Percentiles rank a stretch among this genome's conserved stretches.
phyloP scores from a whole-genome alignment of 2,329 filamentous ascomycete genomes.

The Hypocrella siamensis region DNA sequence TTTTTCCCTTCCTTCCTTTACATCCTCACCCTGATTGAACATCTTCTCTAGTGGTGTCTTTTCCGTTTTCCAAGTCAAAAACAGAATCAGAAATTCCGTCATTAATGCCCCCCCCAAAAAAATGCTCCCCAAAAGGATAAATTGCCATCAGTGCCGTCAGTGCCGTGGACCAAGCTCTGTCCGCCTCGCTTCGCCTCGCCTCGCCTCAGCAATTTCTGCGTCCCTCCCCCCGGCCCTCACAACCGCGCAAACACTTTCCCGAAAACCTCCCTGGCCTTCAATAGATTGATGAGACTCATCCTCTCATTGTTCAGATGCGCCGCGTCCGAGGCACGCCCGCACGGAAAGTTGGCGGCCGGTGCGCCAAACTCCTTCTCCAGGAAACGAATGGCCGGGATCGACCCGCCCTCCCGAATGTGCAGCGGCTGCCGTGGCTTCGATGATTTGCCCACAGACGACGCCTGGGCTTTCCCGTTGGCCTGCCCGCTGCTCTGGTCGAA shows the following conservation, averaged over 20 bases:
- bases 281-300: conserved; percentile 71
- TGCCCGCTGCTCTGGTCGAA: conserved; percentile 14
- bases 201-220: too few relatives aligned
- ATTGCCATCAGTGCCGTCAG: too few relatives aligned
- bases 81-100: too few relatives aligned
- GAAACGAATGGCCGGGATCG: conserved; percentile 87
- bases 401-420: conserved; percentile 91
- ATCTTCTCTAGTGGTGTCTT: too few relatives aligned
- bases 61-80: too few relatives aligned
- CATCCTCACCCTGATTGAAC: too few relatives aligned
- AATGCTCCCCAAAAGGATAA: too few relatives aligned
- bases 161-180: too few relatives aligned
- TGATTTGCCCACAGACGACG: conserved; percentile 1
- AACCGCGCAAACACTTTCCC: conserved; percentile 65
- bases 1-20: too few relatives aligned
- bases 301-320: conserved; percentile 93
- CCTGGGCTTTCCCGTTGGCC: conserved; percentile 3
- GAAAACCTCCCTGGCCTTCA: conserved; percentile 88
- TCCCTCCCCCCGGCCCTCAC: conserved; percentile 10
- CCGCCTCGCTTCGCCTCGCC: too few relatives aligned
- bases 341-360: conserved; percentile 82
- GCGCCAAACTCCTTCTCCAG: conserved; percentile 87
- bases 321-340: conserved; percentile 84
- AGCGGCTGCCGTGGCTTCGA: conserved; percentile 46
- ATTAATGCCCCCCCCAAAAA: too few relatives aligned